Evolutionary conservation across 805 yeast species (phyloP), one percentile per base, ranked within the genome.

Genomic region (Pichia manshurica): DNA sequence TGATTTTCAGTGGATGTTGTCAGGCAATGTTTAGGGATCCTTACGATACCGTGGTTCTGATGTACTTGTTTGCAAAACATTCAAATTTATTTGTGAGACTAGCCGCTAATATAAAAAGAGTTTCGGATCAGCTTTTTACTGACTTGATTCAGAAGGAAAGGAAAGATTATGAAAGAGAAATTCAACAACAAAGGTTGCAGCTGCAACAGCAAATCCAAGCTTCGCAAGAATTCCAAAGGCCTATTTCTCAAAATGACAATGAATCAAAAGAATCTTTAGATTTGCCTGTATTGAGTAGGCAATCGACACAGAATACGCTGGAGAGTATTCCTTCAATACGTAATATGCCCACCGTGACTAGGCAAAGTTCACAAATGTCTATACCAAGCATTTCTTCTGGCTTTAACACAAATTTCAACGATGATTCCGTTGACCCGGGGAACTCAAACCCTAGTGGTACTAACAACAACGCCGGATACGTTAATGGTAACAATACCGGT

Each of bases 1-100:
- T 84, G 12, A 36, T 84, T n/a, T 52, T 83, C 5, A 68, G 85
- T 45, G 67, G 84, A 1, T 60, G 82, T 3, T 70, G 81, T 42
- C 77, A 75, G 21, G 71, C 80, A 4, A 65, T 77, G 3, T 60
- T 75, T n/a, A 71, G 79, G 40, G 58, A 69, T 53, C 81, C 79
- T 6, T 63, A 63, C 21, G 77, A 79, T 28, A 74, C 83, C 1
- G 62, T 80, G 47, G 73, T 79, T 60, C 63, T 83, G 50, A 57
- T 82, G 8, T 81, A 72, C 56, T 68, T 77, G 0, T 57, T 84
- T 3, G 47, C 71, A 16, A 74, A 71, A 48, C 69, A 74, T 51
- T 70, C 64, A 44, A 64, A 64, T 35, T 55, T 62, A 2, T 74
- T 67, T 51, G 66, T 64, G 35, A 63, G 63, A 17, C 59, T 75